Evolutionary conservation across 139 green algal species (phyloP), one percentile per base, ranked within the genome.

Genomic region (Gonium pectorale): DNA sequence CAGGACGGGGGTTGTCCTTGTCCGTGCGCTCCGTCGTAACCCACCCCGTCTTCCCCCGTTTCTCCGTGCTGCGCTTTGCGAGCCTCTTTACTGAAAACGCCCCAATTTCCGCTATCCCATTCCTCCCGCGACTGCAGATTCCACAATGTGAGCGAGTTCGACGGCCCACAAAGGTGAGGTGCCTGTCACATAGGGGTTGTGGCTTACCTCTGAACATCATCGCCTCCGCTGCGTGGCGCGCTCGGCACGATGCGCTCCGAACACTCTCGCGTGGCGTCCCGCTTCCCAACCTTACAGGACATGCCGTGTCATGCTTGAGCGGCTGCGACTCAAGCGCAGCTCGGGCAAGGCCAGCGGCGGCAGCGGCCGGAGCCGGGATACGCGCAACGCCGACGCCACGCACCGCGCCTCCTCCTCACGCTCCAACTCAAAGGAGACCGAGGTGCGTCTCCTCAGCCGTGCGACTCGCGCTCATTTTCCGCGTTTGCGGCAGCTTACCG

Each of bases 251-350:
- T 54, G 13, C 46, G 46, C 15, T 11, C 13, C 46, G 46, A 11
- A 54, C 46, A 11, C 46, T 54, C 46, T 11, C 46, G 11, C 46
- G 46, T 54, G 46, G 46, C 46, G 46, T 11, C 46, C 15, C 11
- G 13, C 46, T 24, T 54, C 13, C 13, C 15, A 15, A 15, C 46
- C 46, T 15, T 5, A 6, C 73, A 82, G 75, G 59, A 82, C 75
- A 2, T 82, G 75, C n/a, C 75, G 75, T 26, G 41, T 41, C 21
- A 82, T 82, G 75, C 41, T 82, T n/a, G 75, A 82, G 40, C 75
- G 75, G 8, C 59, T 82, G 29, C 75, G 75, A 1, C 44, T 82
- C 9, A 82, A 82, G 43, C 75, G 75, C 59, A 71, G 60, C 60
- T 37, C 70, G 52, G 71, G 37, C 9, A 77, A 77, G 49, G 66